Evolutionary conservation across 352 stramenopile genomes (phyloP), one percentile per base, ranked within the genome.

Genomic region (Phytophthora melonis): DNA sequence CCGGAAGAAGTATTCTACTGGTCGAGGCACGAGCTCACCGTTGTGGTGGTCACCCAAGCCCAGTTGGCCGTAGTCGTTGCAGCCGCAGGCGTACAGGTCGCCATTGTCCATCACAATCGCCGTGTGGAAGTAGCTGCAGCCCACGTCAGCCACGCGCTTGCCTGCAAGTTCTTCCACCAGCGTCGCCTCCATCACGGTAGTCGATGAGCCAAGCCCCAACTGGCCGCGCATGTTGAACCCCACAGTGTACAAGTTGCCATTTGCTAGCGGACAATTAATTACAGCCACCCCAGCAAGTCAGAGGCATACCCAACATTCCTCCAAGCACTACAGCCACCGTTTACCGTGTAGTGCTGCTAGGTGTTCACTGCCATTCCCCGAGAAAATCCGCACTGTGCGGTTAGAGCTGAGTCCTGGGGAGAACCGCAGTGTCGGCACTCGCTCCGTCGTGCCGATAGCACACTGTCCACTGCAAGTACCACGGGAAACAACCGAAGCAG

Each of bases 61-160:
- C 0, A 98, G 77, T 63, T 98, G 95, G 0, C 94, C 93, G 57
- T 97, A 98, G 74, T 98, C 93, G 66, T 98, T 98, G 41, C 93
- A 91, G 2, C 95, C 95, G 54, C 95, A 98, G 9, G 89, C 71
- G 50, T 88, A 97, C 36, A 98, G 72, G 39, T 94, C 83, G 11
- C 91, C 91, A 34, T 91, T 88, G 16, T 84, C 79, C 25, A 86
- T 94, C 23, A 93, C 78, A 39, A 98, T 83, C 39, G 93, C 77
- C 1, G 86, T 97, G 82, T 98, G 95, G 68, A 98, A 98, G 68
- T 98, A 98, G 75, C 93, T 98, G 72, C 93, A 98, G 4, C 88
- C 86, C 8, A 95, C 93, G 45, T 94, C 78, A 1, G 88, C 72
- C 16, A 98, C 90, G n/a, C 80, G 78, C 36, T 89, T 87, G 59